These are phyloP conservation scores for Bryum argenteum DNA, from an alignment of 225 moss, liverwort and hornwort genomes.

Conservation along the genomic window DNA sequence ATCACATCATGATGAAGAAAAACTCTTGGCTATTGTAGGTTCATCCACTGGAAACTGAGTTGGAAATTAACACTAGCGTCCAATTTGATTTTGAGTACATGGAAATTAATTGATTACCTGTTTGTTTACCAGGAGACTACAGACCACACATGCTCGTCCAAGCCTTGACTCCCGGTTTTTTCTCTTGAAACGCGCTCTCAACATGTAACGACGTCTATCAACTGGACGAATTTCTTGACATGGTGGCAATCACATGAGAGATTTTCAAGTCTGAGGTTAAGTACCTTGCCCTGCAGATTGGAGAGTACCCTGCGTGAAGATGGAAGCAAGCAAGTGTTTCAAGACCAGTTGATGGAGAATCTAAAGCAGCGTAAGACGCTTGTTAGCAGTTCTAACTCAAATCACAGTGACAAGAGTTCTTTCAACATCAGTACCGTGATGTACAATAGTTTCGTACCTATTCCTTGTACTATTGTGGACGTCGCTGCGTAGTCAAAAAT, in stretches of 20 bases:
- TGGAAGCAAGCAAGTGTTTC: slow-evolving; percentile 26
- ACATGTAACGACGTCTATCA: slow-evolving; percentile 11
- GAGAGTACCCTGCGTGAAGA: slow-evolving; percentile 29
- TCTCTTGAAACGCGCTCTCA: slow-evolving; percentile 20
- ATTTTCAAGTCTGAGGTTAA: slow-evolving; percentile 22
- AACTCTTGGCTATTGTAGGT: slow-evolving; percentile 20
- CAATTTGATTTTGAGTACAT: slow-evolving; percentile 37
- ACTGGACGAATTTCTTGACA: too few relatives aligned
- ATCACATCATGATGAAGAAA: slow-evolving; percentile 36
- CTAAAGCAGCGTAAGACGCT: slow-evolving; percentile 11
- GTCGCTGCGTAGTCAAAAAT: too few relatives aligned
- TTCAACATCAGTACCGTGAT: neutral
- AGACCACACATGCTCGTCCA: slow-evolving; percentile 23
- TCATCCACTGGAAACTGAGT: slow-evolving; percentile 29
- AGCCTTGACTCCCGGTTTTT: slow-evolving; percentile 17
- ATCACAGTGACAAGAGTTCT: slow-evolving; percentile 4
- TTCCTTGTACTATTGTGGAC: too few relatives aligned
- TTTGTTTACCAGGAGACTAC: slow-evolving; percentile 19
- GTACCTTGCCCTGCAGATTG: slow-evolving; percentile 27
- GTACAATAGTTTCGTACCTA: too few relatives aligned
- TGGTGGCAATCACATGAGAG: too few relatives aligned
- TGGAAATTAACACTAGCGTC: slow-evolving; percentile 35
- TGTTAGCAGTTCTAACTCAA: slow-evolving; percentile 10
- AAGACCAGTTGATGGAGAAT: slow-evolving; percentile 22
- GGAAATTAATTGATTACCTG: too few relatives aligned